Evolutionary conservation across 345 rosid species (phyloP), one percentile per base, ranked within the genome.

Genomic region (Murraya koenigii): DNA sequence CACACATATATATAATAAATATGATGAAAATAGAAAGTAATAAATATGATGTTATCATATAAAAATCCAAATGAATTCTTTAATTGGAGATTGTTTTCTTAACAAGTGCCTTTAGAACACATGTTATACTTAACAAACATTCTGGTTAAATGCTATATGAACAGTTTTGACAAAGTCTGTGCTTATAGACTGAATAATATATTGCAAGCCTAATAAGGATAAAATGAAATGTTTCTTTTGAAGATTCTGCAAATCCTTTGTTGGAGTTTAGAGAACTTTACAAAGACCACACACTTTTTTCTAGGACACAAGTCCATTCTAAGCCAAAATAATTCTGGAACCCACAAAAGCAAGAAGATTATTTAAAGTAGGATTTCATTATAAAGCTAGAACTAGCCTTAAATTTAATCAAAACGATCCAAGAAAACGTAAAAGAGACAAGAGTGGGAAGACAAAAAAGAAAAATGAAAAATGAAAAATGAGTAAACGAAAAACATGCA

Each of bases 371-470:
- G 64, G 66, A 69, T 69, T 77, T 69, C 22, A 62, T 66, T n/a
- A 2, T 62, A 25, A 83, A 62, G 70, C 65, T 75, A 52, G 64
- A 66, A 28, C 15, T 36, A 26, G 59, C 54, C 26, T 22, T 52
- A 67, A 60, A 56, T 26, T 76, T 74, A 39, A 62, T n/a, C 49
- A 23, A 32, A 68, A 74, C 59, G 63, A 22, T 28, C 41, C 66
- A 75, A 75, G 65, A 33, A 44, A 56, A 78, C 66, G 66, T 72
- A 49, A 65, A 33, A 82, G 74, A 68, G 72, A 80, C 77, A 68
- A 66, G 73, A 72, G 80, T 76, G 39, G 71, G 62, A 86, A 52
- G 83, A 81, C 80, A 75, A 75, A 38, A 74, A 30, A 19, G 4
- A 58, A 60, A 80, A 77, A 59, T 7, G 55, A 79, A 54, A 65